Conservation (phyloP, 2,329 filamentous ascomycete genomes). For the Pseudogymnoascus sp. region DNA sequence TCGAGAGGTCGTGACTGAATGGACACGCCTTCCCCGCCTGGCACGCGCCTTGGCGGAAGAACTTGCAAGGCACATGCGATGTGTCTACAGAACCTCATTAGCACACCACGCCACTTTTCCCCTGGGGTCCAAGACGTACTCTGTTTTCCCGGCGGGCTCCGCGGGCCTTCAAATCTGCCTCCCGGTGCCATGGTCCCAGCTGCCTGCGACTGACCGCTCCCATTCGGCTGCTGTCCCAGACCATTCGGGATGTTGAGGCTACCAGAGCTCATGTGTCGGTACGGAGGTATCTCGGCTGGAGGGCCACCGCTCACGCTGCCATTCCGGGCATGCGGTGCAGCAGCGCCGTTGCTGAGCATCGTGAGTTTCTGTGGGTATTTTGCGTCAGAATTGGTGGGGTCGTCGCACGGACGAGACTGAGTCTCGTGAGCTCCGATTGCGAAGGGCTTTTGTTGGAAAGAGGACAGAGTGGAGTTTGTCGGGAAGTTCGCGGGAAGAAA, state of each 20-base stretch:
- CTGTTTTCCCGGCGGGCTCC: conserved; percentile 55
- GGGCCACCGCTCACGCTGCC: conserved; percentile 22
- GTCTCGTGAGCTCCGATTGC: conserved; percentile 6
- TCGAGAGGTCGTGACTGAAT: conserved; percentile 88
- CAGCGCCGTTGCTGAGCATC: conserved; percentile 14
- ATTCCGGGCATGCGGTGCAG: conserved; percentile 10
- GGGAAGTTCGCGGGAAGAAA: not conserved
- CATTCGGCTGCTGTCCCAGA: conserved; percentile 13
- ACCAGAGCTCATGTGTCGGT: conserved; percentile 50
- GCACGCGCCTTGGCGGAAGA: conserved; percentile 93
- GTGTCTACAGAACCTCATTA: conserved; percentile 55
- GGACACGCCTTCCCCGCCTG: conserved; percentile 94
- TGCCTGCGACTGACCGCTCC: conserved; percentile 14
- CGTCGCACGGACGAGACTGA: conserved; percentile 7
- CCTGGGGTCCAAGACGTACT: conserved; percentile 25
- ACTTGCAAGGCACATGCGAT: conserved; percentile 97
- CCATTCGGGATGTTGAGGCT: conserved; percentile 32
- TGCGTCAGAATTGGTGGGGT: conserved; percentile 4
- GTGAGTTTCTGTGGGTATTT: conserved; percentile 5
- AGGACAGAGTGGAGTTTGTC: conserved; percentile 2
- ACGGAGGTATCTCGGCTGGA: conserved; percentile 34
- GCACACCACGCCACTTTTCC: conserved; percentile 12
- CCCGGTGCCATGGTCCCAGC: conserved; percentile 41
- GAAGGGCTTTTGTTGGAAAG: not conserved
- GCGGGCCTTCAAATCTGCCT: conserved; percentile 49